Evolutionary conservation across 2,329 filamentous ascomycete species (phyloP), one percentile per base, ranked within the genome.

Genomic region (Blumeriella jaapii): DNA sequence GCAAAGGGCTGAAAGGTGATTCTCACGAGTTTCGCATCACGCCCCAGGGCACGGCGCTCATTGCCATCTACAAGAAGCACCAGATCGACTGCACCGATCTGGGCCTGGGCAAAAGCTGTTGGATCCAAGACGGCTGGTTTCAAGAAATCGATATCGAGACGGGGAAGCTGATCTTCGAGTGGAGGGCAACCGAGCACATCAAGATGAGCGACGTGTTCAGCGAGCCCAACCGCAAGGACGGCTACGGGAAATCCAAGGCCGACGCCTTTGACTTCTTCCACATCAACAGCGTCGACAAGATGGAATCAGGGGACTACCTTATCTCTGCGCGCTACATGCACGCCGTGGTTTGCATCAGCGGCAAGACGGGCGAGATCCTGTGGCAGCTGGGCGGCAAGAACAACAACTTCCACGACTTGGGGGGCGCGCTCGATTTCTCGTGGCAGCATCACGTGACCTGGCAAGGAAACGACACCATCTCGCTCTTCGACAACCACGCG

Each of bases 61-160:
- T 40, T 6, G 35, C 29, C 8, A 36, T 40, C 34, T 40, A 40
- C 22, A 19, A 40, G 9, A 37, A 36, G 14, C 24, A 29, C 11
- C 17, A 40, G 20, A 17, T n/a, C 8, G 38, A 40, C 14, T 36
- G 34, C 19, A 40, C 31, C 6, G 19, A 32, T 9, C 24, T 40
- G 15, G 33, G 34, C n/a, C 24, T 36, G 9, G 33, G 29, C 6
- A 33, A 34, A 14, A 25, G 14, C 5, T 36, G 38, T 16, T 34
- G 33, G 29, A 36, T 61, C 30, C 30, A 36, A 23, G 38, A 40
- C 24, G 29, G 38, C 11, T 33, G 35, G 11, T 61, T 66, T 40
- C 61, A 67, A 45, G 67, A 71, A 51, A 56, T 71, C 19, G 61
- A 71, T 42, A 58, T 71, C n/a, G 60, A 60, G 7, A 68, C 63